Base-by-base conservation (phyloP, 2,329 filamentous ascomycete species). In the Trichoderma guizhouense region DNA sequence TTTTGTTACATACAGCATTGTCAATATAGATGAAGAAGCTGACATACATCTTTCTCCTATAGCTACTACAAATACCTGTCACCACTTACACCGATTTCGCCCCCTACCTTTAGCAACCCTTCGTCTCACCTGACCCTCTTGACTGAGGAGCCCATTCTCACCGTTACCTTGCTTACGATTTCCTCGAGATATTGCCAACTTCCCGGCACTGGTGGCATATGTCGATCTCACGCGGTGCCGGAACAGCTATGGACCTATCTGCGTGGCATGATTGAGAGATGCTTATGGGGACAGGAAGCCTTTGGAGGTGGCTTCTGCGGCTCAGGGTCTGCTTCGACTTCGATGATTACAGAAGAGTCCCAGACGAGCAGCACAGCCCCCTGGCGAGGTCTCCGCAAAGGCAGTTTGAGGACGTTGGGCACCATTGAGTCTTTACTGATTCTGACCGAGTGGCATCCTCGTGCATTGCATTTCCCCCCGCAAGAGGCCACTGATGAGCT, bases 201-300 rank as follows among this genome's bases (percentile, higher is more conserved):
- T 62, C 87, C 90, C 24, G 93, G 94, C 1, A 91, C 95, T 0
- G 94, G 94, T 3, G 92, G 93, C 1, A 87, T 91, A 73, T 97
- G 93, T 62, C 90, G 96, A 65, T 93, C 94, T 0, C 93, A 96
- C 77, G 92, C 94, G 62, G 97, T 99, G 69, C 96, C 98, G 76
- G 94, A 98, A 77, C 94, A 97, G 80, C 88, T 98, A 6, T 99
- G 96, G 96, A 93, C 91, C 34, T 97, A 98, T 78, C 87, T 98
- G 34, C 91, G 95, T 66, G 93, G 94, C 72, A 98, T 98, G 93
- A 96, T 98, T 75, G 94, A 97, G 81, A 90, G 95, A 39, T 92
- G 97, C 75, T 90, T 98, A 47, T 98, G 94, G 92, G 96, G 95
- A 9, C 95, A 98, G 79, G 95, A 98, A 81, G 94, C 97, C 67